Percentiles rank a stretch among this genome's conserved stretches.
These are phyloP conservation scores for Tetragonia tetragonoides DNA, from an alignment of 148 eudicot genomes.

Conservation along the genomic window DNA sequence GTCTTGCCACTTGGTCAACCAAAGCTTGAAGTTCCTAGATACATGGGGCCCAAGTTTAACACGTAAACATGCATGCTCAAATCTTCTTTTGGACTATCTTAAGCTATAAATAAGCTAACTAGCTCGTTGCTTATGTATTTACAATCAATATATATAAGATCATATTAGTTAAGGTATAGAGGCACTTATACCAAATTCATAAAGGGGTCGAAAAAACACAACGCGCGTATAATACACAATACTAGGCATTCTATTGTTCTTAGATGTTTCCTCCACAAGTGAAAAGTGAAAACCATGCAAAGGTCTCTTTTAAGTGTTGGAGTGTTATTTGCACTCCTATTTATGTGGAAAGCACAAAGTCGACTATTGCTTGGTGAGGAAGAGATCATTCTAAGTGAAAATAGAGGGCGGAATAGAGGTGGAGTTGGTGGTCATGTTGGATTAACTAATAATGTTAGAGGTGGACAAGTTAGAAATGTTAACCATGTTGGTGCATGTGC, in stretches of 20 bases:
- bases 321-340: not conserved
- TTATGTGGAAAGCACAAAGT: not conserved
- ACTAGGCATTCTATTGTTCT: not conserved
- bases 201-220: too few species aligned
- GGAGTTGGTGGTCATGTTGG: not conserved
- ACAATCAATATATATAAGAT: not conserved
- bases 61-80: not conserved
- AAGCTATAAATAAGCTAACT: slow-evolving; percentile 8
- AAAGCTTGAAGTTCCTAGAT: not conserved
- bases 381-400: too few species aligned
- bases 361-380: not conserved
- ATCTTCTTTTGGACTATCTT: not conserved
- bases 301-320: not conserved
- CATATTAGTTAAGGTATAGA: too few species aligned
- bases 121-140: not conserved
- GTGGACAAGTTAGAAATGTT: not conserved
- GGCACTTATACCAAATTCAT: too few species aligned
- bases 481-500: not conserved
- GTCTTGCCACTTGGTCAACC: not conserved
- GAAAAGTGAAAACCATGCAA: not conserved
- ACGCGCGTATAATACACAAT: too few species aligned
- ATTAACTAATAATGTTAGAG: not conserved
- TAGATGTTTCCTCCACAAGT: not conserved
- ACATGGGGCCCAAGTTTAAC: not conserved
- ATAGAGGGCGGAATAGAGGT: not conserved